phyloP scores from a whole-genome alignment of 192 early-diverging fungal species.

The Pilobolus umbonatus region DNA sequence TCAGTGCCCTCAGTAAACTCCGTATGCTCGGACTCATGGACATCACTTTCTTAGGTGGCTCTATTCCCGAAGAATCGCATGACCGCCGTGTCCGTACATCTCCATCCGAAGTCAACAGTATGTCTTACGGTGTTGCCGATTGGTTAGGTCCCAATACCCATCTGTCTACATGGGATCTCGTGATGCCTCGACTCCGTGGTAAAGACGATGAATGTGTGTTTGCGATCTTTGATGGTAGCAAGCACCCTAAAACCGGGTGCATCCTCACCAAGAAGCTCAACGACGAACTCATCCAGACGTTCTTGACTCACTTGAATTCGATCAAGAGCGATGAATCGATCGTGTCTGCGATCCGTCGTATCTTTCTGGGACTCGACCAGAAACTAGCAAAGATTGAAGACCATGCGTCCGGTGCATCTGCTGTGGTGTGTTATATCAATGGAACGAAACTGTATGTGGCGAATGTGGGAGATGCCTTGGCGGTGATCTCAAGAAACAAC shows the following conservation, averaged over 20 bases:
- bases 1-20: conserved; percentile 70
- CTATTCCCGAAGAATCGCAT: conserved; percentile 77
- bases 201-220: conserved; percentile 87
- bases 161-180: conserved; percentile 81
- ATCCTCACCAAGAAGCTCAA: conserved; percentile 64
- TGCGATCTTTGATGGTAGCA: conserved; percentile 79
- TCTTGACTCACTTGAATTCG: conserved; percentile 72
- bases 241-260: conserved; percentile 44
- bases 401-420: conserved; percentile 63
- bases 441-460: conserved; percentile 77
- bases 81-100: conserved; percentile 82
- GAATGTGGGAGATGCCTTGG: conserved; percentile 81
- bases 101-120: conserved; percentile 70
- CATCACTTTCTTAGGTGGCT: conserved; percentile 76
- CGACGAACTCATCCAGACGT: conserved; percentile 60
- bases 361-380: conserved; percentile 78
- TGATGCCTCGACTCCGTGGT: conserved; percentile 75
- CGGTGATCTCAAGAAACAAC: conserved; percentile 66
- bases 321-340: conserved; percentile 54
- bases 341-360: conserved; percentile 69
- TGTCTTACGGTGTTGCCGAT: conserved; percentile 87
- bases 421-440: conserved; percentile 73
- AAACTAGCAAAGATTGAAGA: conserved; percentile 46
- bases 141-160: conserved; percentile 63
- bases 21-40: conserved; percentile 86